A percentile compares a stretch with the other conserved stretches of the same genome.
These are phyloP conservation scores for Xylaria bambusicola DNA, from an alignment of 495 filamentous ascomycete genomes.

Conservation along the genomic window DNA sequence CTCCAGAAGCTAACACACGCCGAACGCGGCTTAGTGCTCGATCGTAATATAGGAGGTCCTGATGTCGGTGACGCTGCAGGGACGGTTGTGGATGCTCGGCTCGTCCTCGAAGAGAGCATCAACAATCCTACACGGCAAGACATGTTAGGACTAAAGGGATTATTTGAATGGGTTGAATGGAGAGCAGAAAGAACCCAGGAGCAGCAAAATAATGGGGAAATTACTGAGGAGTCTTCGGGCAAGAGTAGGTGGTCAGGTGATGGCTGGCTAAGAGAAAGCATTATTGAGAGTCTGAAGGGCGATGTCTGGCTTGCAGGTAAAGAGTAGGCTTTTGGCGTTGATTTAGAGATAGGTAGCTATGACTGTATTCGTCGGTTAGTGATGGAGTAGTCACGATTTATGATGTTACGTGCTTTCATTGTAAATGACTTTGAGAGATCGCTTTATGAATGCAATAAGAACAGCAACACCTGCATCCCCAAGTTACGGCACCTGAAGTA, in stretches of 20 bases:
- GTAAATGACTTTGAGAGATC: too few species aligned
- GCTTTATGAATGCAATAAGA: too few species aligned
- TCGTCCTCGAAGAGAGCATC: conserved; percentile 68
- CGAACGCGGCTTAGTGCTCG: conserved; percentile 73
- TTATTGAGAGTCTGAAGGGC: conserved; percentile 58
- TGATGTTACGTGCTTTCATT: too few species aligned
- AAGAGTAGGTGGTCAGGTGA: conserved; percentile 32
- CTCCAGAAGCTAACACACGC: conserved; percentile 70
- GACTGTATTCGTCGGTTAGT: not conserved
- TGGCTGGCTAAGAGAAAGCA: conserved; percentile 54
- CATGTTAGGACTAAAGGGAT: conserved; percentile 69
- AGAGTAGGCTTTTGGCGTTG: conserved; percentile 13
- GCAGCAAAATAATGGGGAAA: conserved; percentile 20
- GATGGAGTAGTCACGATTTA: too few species aligned
- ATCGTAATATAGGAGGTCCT: conserved; percentile 46
- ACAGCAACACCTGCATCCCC: too few species aligned
- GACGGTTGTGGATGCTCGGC: conserved; percentile 76
- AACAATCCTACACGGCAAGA: conserved; percentile 64
- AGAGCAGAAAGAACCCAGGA: conserved; percentile 33
- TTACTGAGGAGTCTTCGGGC: conserved; percentile 8
- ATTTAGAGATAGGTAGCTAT: not conserved
- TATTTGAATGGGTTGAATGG: conserved; percentile 80
- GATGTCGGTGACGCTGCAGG: conserved; percentile 49
- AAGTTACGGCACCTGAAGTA: too few species aligned
- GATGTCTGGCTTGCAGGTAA: conserved; percentile 55